A percentile compares a stretch with the other conserved stretches of the same genome.
phyloP scores from a whole-genome alignment of 352 stramenopile species.

The Phytopythium oedochilum region DNA sequence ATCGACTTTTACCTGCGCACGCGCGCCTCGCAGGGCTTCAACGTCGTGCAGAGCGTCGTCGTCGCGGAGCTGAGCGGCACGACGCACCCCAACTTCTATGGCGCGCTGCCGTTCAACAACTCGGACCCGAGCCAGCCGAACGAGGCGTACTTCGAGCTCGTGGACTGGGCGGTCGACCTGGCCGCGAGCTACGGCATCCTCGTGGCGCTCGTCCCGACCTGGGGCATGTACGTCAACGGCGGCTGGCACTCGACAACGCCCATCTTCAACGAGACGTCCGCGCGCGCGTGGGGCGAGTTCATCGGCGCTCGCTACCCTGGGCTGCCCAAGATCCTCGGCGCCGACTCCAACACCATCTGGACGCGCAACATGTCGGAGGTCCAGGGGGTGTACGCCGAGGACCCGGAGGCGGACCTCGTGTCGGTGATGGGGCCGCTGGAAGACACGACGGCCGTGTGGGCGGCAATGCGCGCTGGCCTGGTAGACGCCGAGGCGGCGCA shows the following conservation, averaged over 20 bases:
- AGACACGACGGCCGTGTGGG: slow-evolving; percentile 16
- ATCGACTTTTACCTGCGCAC: slow-evolving; percentile 24
- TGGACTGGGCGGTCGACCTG: slow-evolving; percentile 15
- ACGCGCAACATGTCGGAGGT: slow-evolving; percentile 12
- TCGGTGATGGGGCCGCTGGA: slow-evolving; percentile 1
- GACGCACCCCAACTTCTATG: slow-evolving; percentile 20
- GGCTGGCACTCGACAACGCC: slow-evolving; percentile 7
- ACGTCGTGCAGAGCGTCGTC: slow-evolving; percentile 21
- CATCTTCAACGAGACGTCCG: slow-evolving; percentile 3
- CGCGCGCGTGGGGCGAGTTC: slow-evolving; percentile 7
- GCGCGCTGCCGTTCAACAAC: slow-evolving; percentile 20
- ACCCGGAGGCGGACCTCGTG: slow-evolving; percentile 1
- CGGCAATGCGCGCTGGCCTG: slow-evolving; percentile 9
- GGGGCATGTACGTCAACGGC: slow-evolving; percentile 18
- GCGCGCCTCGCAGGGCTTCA: slow-evolving; percentile 17
- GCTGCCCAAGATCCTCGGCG: slow-evolving; percentile 16
- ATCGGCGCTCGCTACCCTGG: slow-evolving; percentile 11
- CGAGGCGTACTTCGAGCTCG: slow-evolving; percentile 18
- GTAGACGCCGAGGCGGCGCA: slow-evolving; percentile 4
- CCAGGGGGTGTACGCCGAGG: slow-evolving; percentile 3
- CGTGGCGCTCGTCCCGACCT: slow-evolving; percentile 8
- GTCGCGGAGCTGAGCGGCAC: slow-evolving; percentile 19
- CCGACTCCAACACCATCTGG: slow-evolving; percentile 17
- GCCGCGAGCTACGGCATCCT: slow-evolving; percentile 22
- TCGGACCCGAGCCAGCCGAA: slow-evolving; percentile 18